phyloP scores from a whole-genome alignment of 768 basidiomycete genomes.

The Pseudohyphozyma bogoriensis region DNA sequence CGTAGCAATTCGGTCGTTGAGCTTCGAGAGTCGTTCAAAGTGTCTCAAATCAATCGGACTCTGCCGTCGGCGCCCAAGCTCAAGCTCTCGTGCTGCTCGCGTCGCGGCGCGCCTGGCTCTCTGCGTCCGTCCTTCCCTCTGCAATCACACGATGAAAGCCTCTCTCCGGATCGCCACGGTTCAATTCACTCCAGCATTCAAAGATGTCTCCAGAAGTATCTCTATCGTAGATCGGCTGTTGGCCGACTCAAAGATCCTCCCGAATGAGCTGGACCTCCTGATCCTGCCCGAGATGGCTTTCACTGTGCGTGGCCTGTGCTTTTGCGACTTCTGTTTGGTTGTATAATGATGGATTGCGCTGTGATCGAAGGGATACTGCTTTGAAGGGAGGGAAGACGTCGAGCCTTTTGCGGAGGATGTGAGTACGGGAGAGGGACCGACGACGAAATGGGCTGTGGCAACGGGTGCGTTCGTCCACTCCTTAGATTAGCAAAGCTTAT shows the following conservation, averaged over 20 bases:
- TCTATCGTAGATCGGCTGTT: background rate
- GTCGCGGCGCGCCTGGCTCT: too few species aligned
- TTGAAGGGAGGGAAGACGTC: slow-evolving; percentile 18
- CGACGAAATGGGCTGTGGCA: slow-evolving; percentile 20
- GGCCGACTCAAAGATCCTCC: slow-evolving; percentile 1
- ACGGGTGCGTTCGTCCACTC: slow-evolving; percentile 4
- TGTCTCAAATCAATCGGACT: too few species aligned
- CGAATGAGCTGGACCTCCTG: slow-evolving; percentile 19
- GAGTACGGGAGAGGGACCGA: background rate
- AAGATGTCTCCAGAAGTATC: slow-evolving; percentile 1
- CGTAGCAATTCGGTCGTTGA: too few species aligned
- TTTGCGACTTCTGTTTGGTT: background rate
- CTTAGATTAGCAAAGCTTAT: too few species aligned
- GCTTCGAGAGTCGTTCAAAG: too few species aligned
- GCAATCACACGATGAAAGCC: too few species aligned
- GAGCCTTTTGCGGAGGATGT: slow-evolving; percentile 18
- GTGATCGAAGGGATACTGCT: slow-evolving; percentile 27
- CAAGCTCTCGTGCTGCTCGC: too few species aligned
- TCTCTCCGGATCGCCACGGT: slow-evolving; percentile 7
- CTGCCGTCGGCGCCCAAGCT: too few species aligned
- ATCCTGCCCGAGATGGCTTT: slow-evolving; percentile 33
- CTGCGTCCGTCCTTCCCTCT: too few species aligned
- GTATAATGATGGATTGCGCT: too few species aligned
- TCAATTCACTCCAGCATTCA: slow-evolving; percentile 15
- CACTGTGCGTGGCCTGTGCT: slow-evolving; percentile 1